Base-by-base conservation (phyloP, 1,139 yeast genomes). In the Barnettozyma hawaiiensis region DNA sequence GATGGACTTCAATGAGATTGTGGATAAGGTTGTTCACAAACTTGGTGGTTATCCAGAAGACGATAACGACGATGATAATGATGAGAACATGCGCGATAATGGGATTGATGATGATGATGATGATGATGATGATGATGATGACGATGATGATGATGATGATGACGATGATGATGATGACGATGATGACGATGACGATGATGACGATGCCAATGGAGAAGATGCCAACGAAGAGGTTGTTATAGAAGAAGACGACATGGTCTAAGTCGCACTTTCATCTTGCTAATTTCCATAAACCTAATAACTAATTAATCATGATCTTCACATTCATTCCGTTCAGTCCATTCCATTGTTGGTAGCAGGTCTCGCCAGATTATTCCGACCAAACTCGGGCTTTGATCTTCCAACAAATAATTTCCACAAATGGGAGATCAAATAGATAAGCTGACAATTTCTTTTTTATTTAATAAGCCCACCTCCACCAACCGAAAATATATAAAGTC, bases 1-100 rank as follows among this genome's bases (percentile, higher is more conserved):
- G 94, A 79, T 83, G 81, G 92, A 84, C 57, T 81, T 84, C 76
- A 85, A 86, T 63, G 96, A 89, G 63, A 83, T 90, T 53, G 96
- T 87, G 23, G 92, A 87, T 57, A 80, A 77, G 58, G 77, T 86
- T 47, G 95, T 86, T 3, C 69, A 81, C 61, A 85, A 86, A 58
- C 65, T 87, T 42, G 96, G 96, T 34, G 95, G 96, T 0, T 85
- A 85, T 62, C 96, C 95, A 1, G 86, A 86, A n/a, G 89, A 78
- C 10, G 90, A 81, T 1, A 89, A 83, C 26, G 89, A 81, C 2
- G 87, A 80, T 1, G 87, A 80, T 5, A 86, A 81, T 2, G 79
- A 76, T 4, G 75, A 75, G n/a, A 76, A 70, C n/a, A 70, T 70
- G n/a, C 73, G 71, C 3, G 73, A 66, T 2, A 72, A 72, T 5